phyloP scores from a whole-genome alignment of 164 flowering plant genomes.

The Umbilicus rupestris region DNA sequence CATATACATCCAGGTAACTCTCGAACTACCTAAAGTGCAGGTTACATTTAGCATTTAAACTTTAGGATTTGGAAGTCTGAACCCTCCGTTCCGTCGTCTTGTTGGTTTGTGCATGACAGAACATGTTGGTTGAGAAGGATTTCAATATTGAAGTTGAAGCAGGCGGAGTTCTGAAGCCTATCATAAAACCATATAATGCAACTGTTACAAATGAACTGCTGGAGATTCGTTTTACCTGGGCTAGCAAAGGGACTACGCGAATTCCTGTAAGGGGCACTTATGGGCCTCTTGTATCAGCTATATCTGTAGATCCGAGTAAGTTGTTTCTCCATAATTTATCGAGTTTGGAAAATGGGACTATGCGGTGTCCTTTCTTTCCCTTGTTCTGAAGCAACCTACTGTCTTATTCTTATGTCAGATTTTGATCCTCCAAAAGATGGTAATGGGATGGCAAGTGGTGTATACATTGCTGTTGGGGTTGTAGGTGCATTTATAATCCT shows the following conservation, averaged over 20 bases:
- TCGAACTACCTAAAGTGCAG: too few relatives aligned
- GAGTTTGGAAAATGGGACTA: not conserved
- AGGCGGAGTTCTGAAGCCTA: conserved; percentile 28
- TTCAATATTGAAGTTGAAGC: conserved; percentile 43
- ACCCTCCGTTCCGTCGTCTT: not conserved
- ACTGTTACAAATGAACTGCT: conserved; percentile 27
- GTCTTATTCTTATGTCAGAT: conserved; percentile 19
- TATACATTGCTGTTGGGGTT: conserved; percentile 23
- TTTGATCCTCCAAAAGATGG: conserved; percentile 16
- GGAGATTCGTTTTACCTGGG: conserved; percentile 40
- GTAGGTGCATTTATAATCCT: conserved; percentile 13
- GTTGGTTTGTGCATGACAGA: conserved; percentile 22
- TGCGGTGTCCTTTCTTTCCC: not conserved
- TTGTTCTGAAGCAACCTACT: not conserved
- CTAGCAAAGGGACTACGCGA: conserved; percentile 53
- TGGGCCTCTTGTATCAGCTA: conserved; percentile 56
- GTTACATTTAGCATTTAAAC: too few relatives aligned
- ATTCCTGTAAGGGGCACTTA: conserved; percentile 46
- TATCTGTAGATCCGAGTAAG: conserved; percentile 43
- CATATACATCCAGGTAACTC: conserved; percentile 52
- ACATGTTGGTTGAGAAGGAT: conserved; percentile 26
- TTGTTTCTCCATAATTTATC: not conserved
- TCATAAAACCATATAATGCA: conserved; percentile 15
- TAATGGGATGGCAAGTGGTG: conserved; percentile 7
- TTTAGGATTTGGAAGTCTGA: not conserved